Conservation (phyloP, 805 yeast species). For the Candida xyloterini region DNA sequence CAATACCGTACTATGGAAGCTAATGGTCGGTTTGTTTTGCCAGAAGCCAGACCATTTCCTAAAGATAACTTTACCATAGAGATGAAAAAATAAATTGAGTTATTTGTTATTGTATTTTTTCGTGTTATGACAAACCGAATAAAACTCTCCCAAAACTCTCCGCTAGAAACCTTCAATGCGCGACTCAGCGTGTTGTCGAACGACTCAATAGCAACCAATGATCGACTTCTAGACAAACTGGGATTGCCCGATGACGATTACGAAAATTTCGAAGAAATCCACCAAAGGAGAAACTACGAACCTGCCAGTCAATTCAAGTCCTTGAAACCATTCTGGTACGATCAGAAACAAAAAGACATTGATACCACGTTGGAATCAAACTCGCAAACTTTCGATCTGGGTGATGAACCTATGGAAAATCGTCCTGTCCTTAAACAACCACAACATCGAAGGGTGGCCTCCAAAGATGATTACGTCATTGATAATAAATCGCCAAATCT, state of each 20-base stretch:
- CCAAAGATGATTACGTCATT: conserved; percentile 8
- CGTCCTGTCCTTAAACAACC: conserved; percentile 4
- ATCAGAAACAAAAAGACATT: conserved; percentile 11
- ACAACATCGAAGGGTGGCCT: conserved; percentile 6
- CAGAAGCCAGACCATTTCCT: conserved; percentile 31
- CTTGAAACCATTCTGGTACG: conserved; percentile 26
- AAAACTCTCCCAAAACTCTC: conserved; percentile 4
- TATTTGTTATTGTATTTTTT: background rate
- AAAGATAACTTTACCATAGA: conserved; percentile 21
- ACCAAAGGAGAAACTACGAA: conserved; percentile 13
- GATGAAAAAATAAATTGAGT: conserved; percentile 1
- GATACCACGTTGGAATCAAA: conserved; percentile 10
- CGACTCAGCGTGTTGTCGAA: conserved; percentile 23
- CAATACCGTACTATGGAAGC: conserved; percentile 34
- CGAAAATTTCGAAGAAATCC: conserved; percentile 17
- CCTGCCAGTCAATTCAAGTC: conserved; percentile 33
- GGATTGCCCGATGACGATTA: conserved; percentile 33
- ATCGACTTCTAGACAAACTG: conserved; percentile 32
- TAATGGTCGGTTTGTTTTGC: conserved; percentile 28
- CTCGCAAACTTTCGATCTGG: conserved; percentile 10
- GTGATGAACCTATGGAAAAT: conserved; percentile 9
- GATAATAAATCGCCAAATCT: background rate
- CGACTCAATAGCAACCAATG: conserved; percentile 31
- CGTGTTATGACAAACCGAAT: conserved; percentile 10
- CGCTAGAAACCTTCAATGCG: conserved; percentile 6